A percentile compares a stretch with the other conserved stretches of the same genome.
Conservation (phyloP, 2,329 filamentous ascomycete species). For the Phyllosticta citribraziliensis region DNA sequence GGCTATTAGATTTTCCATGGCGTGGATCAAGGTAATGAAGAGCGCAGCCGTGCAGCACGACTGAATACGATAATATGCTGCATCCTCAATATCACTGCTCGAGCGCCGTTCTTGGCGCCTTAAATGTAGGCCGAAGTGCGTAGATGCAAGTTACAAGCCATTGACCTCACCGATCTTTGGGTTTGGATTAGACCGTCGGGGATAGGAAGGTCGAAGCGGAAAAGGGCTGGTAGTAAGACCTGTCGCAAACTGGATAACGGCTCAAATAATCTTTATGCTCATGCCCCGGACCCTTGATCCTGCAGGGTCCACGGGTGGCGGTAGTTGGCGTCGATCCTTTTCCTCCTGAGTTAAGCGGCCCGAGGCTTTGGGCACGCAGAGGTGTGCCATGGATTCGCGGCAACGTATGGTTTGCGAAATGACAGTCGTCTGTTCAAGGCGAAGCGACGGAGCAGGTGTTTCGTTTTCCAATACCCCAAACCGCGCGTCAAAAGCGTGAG, state of each 20-base stretch:
- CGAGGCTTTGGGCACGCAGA: background rate
- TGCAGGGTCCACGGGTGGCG: background rate
- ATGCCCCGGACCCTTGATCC: background rate
- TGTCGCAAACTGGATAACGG: background rate
- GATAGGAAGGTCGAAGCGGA: background rate
- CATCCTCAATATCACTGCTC: background rate
- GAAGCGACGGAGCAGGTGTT: background rate
- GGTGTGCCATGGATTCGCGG: background rate
- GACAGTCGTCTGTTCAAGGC: background rate
- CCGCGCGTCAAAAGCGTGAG: background rate
- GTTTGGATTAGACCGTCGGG: background rate
- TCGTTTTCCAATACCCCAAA: background rate
- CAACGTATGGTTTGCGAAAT: background rate
- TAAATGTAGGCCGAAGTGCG: background rate
- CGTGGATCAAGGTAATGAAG: background rate
- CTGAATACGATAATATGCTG: background rate
- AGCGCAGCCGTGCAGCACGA: background rate
- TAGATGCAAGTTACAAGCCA: background rate
- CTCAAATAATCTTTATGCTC: background rate
- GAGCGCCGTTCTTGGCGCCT: background rate
- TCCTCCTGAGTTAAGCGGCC: background rate
- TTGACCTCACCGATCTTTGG: background rate
- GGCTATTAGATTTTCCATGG: background rate
- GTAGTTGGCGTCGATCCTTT: background rate
- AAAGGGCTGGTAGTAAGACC: background rate